Evolutionary conservation across 805 yeast species (phyloP).

Genomic region (Kodamaea restingae): DNA sequence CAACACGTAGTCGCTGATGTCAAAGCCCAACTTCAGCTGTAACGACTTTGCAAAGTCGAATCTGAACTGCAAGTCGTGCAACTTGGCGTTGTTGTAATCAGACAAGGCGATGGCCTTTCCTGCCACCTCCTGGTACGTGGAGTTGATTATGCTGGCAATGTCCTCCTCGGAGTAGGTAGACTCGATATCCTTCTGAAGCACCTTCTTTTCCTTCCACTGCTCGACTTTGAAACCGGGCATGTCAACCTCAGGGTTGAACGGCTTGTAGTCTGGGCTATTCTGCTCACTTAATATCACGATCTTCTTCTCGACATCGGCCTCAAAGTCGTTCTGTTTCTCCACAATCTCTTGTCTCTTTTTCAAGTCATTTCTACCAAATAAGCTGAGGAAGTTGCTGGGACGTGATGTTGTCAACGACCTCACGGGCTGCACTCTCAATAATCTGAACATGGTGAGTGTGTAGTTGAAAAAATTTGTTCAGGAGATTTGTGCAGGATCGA

Average conservation of each 20-base stretch:
- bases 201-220: constrained; percentile 33
- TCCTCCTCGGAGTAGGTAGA: constrained; percentile 22
- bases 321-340: constrained; percentile 37
- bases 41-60: constrained; percentile 47
- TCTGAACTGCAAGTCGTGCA: constrained; percentile 45
- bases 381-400: constrained; percentile 24
- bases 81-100: constrained; percentile 15
- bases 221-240: constrained; percentile 33
- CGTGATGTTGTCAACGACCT: constrained; percentile 11
- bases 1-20: constrained; percentile 50
- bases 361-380: constrained; percentile 31
- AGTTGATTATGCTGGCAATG: constrained; percentile 22
- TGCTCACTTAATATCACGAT: constrained; percentile 33
- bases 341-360: constrained; percentile 33
- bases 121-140: constrained; percentile 22
- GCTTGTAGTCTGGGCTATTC: constrained; percentile 30
- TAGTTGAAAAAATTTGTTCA: constrained; percentile 8
- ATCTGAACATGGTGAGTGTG: constrained; percentile 6
- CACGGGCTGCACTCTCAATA: constrained; percentile 10
- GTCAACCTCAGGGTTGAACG: constrained; percentile 25
- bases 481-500: not conserved
- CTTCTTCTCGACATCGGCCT: constrained; percentile 28
- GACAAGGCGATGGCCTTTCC: constrained; percentile 13
- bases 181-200: constrained; percentile 26
- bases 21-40: constrained; percentile 46